Percentiles rank a stretch among this genome's conserved stretches.
Conservation (phyloP, 2,329 filamentous ascomycete species). For the Fusarium paranaense region DNA sequence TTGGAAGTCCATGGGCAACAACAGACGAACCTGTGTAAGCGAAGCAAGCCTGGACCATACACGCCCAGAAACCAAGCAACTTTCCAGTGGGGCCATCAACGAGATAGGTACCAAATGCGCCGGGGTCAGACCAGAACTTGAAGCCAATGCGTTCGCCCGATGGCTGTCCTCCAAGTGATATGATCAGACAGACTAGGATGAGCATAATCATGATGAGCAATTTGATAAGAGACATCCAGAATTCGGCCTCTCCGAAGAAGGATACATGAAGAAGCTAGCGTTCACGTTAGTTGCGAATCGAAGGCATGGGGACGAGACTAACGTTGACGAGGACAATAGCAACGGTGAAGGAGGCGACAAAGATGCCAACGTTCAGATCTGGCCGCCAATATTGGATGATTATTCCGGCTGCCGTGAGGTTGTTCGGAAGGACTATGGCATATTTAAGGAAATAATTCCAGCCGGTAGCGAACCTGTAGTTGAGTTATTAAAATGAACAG, state of each 20-base stretch:
- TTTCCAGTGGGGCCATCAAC: constrained; percentile 48
- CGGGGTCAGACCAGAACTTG: constrained; percentile 57
- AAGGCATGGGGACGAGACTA: neutral
- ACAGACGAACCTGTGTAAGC: constrained; percentile 38
- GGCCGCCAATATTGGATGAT: neutral
- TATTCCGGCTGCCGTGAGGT: neutral
- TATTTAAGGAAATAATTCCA: neutral
- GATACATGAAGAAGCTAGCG: constrained; percentile 50
- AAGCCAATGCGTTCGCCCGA: constrained; percentile 54
- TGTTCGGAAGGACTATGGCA: neutral
- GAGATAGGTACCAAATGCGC: constrained; percentile 54
- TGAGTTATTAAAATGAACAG: neutral
- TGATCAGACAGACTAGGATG: constrained; percentile 43
- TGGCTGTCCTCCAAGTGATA: constrained; percentile 55
- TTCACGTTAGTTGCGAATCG: neutral
- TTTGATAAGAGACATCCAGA: constrained; percentile 60
- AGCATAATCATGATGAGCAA: constrained; percentile 56
- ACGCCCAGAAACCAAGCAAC: constrained; percentile 56
- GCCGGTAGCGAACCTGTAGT: neutral
- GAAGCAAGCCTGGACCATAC: constrained; percentile 53
- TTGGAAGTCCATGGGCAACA: too few relatives aligned
- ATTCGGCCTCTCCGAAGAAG: constrained; percentile 61
- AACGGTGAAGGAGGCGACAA: neutral
- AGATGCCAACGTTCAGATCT: neutral
- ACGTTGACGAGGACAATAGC: neutral